These are phyloP conservation scores for Fragilariopsis cylindrus DNA, from an alignment of 108 stramenopile genomes.

Conservation along the genomic window DNA sequence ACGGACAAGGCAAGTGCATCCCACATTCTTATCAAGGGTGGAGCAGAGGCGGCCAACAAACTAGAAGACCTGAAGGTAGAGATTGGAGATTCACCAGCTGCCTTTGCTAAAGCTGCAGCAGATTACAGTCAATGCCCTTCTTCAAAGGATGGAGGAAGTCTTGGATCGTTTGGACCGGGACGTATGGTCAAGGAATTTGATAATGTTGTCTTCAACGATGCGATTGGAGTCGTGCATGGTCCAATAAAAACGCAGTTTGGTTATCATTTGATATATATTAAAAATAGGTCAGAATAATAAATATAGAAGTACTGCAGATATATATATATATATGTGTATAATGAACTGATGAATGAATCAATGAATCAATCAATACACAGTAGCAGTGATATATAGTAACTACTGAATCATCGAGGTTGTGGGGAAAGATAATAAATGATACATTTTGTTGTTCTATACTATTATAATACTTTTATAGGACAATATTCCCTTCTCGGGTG, in stretches of 20 bases:
- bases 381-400: too few relatives aligned
- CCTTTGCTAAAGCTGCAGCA: conserved; percentile 59
- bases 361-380: too few relatives aligned
- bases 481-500: too few relatives aligned
- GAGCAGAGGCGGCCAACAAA: conserved; percentile 46
- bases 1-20: conserved; percentile 53
- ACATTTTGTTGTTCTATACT: too few relatives aligned
- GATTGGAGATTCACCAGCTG: conserved; percentile 38
- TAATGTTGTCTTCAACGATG: conserved; percentile 55
- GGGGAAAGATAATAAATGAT: too few relatives aligned
- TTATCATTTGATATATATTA: conserved; percentile 74
- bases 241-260: conserved; percentile 70
- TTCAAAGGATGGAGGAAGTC: conserved; percentile 49
- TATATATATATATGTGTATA: too few relatives aligned
- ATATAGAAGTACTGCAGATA: not conserved
- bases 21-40: conserved; percentile 59
- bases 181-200: conserved; percentile 83
- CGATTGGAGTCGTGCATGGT: conserved; percentile 51
- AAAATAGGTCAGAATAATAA: conserved; percentile 48
- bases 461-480: too few relatives aligned
- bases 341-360: too few relatives aligned
- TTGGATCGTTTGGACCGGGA: conserved; percentile 73
- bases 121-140: conserved; percentile 71
- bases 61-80: conserved; percentile 50
- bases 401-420: too few relatives aligned